phyloP scores from a whole-genome alignment of 2,329 filamentous ascomycete species.

The Alternaria sp. region DNA sequence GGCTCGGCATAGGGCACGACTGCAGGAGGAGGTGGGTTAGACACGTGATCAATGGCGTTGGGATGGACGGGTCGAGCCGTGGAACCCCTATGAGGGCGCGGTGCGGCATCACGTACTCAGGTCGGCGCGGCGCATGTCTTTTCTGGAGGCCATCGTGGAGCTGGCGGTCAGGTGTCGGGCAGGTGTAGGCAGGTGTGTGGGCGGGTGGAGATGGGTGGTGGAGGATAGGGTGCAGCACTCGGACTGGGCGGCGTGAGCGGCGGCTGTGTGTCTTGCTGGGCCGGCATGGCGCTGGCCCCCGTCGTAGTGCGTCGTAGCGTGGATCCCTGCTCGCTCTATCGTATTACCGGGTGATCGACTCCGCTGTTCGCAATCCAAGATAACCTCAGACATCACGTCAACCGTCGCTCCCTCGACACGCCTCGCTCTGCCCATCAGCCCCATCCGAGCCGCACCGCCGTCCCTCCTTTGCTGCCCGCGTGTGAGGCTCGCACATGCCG shows the following conservation, averaged over 20 bases:
- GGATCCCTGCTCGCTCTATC: constrained; percentile 13
- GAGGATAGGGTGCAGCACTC: constrained; percentile 18
- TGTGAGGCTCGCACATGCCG: constrained; percentile 18
- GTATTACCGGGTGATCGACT: constrained; percentile 15
- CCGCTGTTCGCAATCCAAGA: constrained; percentile 17
- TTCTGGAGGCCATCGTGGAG: constrained; percentile 68
- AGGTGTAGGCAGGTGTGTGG: constrained; percentile 12
- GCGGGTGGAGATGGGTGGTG: constrained; percentile 15
- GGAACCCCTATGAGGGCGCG: constrained; percentile 5
- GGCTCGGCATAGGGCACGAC: constrained; percentile 90
- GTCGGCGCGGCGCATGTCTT: constrained; percentile 77
- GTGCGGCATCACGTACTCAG: constrained; percentile 64
- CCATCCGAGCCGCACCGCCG: constrained; percentile 14
- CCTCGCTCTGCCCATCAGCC: neutral
- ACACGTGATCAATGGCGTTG: constrained; percentile 35
- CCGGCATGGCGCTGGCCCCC: constrained; percentile 1
- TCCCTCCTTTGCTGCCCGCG: constrained; percentile 1
- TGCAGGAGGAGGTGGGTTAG: constrained; percentile 49
- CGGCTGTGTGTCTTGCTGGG: neutral
- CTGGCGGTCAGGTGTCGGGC: constrained; percentile 14
- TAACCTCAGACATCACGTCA: constrained; percentile 19
- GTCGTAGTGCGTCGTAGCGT: constrained; percentile 2
- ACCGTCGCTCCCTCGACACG: neutral
- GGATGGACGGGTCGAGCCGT: neutral
- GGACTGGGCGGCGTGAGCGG: constrained; percentile 2